Evolutionary conservation across 352 stramenopile species (phyloP).

Genomic region (Peronospora destructor): DNA sequence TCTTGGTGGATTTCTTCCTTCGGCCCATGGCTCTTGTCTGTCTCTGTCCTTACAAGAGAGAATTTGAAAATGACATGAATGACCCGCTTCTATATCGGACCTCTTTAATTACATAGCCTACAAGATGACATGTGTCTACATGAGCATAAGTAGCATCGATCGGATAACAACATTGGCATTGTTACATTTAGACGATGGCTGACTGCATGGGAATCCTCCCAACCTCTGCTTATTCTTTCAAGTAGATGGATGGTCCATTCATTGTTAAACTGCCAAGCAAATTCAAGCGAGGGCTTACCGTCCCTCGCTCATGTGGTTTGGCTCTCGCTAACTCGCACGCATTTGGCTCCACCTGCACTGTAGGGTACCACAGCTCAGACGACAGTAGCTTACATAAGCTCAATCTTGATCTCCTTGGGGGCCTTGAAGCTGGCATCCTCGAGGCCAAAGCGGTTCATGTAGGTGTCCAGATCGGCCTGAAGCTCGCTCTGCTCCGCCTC

Average conservation of each 20-base stretch:
- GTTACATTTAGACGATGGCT: too few relatives aligned
- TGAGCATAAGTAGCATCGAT: neutral
- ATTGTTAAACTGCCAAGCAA: conserved; percentile 25
- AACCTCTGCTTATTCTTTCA: conserved; percentile 23
- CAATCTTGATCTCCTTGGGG: conserved; percentile 76
- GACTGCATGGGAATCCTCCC: too few relatives aligned
- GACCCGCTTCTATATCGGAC: neutral
- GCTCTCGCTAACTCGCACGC: conserved; percentile 16
- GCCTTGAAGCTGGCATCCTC: conserved; percentile 76
- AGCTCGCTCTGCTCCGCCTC: conserved; percentile 73
- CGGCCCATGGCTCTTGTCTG: conserved; percentile 60
- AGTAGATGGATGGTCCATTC: conserved; percentile 31
- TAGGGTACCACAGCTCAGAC: conserved; percentile 9
- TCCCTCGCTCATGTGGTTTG: conserved; percentile 1
- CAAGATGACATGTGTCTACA: neutral
- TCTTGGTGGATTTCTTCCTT: conserved; percentile 89
- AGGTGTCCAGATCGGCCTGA: conserved; percentile 76
- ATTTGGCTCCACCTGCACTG: conserved; percentile 15
- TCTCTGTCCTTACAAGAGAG: conserved; percentile 6
- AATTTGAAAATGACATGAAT: conserved; percentile 17
- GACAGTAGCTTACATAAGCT: conserved; percentile 66
- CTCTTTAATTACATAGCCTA: conserved; percentile 4
- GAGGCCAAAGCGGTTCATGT: conserved; percentile 83
- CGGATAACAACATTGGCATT: too few relatives aligned
- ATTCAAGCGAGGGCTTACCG: conserved; percentile 13